Evolutionary conservation across 2,329 filamentous ascomycete species (phyloP).

Genomic region (Trichophyton equinum): DNA sequence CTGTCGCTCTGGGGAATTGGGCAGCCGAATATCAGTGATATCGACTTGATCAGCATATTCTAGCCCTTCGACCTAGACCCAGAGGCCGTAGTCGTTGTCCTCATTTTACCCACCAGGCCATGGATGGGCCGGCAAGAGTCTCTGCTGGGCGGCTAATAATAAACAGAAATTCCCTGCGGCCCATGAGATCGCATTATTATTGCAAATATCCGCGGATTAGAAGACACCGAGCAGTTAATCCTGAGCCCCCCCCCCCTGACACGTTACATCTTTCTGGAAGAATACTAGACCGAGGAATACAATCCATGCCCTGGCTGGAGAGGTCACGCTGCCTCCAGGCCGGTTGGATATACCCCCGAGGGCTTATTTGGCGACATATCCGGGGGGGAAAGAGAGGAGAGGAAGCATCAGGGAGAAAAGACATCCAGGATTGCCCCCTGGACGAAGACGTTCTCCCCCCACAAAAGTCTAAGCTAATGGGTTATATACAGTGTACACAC

Average conservation of each 20-base stretch:
- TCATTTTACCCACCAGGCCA: too few species aligned
- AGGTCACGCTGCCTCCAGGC: neutral
- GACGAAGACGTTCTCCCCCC: neutral
- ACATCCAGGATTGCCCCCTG: neutral
- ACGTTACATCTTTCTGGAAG: slow-evolving; percentile 2
- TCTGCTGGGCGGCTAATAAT: neutral
- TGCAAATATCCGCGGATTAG: neutral
- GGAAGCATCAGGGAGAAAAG: neutral
- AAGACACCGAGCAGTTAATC: neutral
- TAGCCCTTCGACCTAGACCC: neutral
- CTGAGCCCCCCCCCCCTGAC: neutral
- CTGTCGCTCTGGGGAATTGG: too few species aligned
- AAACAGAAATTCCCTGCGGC: neutral
- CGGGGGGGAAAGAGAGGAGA: neutral
- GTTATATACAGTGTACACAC: neutral
- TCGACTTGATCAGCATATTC: neutral
- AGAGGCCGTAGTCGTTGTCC: too few species aligned
- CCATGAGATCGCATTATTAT: too few species aligned
- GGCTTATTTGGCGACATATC: neutral
- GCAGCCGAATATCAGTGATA: too few species aligned
- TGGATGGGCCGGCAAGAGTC: neutral
- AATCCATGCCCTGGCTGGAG: neutral
- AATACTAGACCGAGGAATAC: neutral
- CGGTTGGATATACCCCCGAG: neutral
- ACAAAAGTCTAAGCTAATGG: neutral